Conservation (phyloP, 805 yeast species). For the Hanseniaspora taiwanica region DNA sequence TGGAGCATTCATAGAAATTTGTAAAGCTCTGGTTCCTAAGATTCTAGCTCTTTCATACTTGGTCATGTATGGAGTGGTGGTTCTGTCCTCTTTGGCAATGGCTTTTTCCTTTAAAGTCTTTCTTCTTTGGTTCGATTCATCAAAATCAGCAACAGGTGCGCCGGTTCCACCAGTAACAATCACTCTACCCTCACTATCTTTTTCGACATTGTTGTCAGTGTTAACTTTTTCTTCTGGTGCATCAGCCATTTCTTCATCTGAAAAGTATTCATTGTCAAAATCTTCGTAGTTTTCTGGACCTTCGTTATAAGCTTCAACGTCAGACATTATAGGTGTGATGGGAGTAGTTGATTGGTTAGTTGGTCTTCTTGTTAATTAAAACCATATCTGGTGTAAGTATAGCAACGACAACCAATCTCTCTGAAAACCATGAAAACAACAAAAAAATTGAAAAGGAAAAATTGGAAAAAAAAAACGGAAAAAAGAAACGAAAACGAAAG, state of each 20-base stretch:
- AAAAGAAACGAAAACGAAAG: too few species aligned
- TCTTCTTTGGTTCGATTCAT: conserved; percentile 29
- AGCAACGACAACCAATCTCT: neutral
- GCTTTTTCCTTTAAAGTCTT: conserved; percentile 71
- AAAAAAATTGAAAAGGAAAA: neutral
- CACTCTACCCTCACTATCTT: conserved; percentile 54
- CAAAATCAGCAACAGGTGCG: conserved; percentile 34
- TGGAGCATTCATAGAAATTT: conserved; percentile 96
- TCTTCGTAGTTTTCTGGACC: conserved; percentile 61
- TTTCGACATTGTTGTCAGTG: conserved; percentile 19
- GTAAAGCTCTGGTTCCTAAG: conserved; percentile 93
- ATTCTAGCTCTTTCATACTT: conserved; percentile 97
- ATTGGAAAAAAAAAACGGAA: too few species aligned
- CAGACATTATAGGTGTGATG: conserved; percentile 30
- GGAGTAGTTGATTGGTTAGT: neutral
- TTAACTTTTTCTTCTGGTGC: conserved; percentile 22
- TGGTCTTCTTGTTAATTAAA: neutral
- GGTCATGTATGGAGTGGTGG: conserved; percentile 98
- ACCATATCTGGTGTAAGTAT: neutral
- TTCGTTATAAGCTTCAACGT: conserved; percentile 53
- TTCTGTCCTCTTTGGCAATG: conserved; percentile 74
- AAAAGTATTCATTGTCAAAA: conserved; percentile 73
- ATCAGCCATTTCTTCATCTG: conserved; percentile 49
- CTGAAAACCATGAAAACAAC: too few species aligned
- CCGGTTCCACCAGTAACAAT: conserved; percentile 62